Base-by-base conservation (phyloP, 106 monocot species). In the Allium sativum region DNA sequence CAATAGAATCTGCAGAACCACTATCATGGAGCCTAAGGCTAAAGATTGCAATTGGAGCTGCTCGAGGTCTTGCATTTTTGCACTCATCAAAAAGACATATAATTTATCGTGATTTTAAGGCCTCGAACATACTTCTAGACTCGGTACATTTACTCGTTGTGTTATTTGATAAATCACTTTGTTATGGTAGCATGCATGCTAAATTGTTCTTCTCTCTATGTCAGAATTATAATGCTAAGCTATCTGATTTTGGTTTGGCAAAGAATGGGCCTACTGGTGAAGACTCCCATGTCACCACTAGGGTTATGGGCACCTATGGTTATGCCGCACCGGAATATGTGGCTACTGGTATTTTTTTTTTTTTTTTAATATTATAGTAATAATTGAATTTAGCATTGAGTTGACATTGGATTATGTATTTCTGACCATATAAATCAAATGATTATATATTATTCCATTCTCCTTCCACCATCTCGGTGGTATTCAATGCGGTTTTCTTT, bases 41-140 rank as follows among this genome's bases (percentile, higher is more conserved):
- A 21, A 73, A 73, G 51, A 73, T 73, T 58, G 72, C 51, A 20
- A 73, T 73, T 44, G 65, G 65, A 17, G 65, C 72, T 20, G 72
- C 65, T 21, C 72, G 65, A 21, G 65, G 72, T 18, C 65, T 73
- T 20, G 72, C 72, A 18, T 73, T 73, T 48, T 51, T 73, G 19
- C 72, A 65, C 46, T n/a, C 63, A 46, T 42, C 51, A 42, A 58
- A 73, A 4, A 73, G 59, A 21, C 65, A 59, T 16, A 42, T 73
- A 18, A 73, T 73, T 5, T 73, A 73, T 55, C 65, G 65, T 14
- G 56, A 72, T 57, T 72, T 72, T 62, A 72, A 72, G 45, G 18
- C 72, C 40, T 72, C 72, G 8, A 73, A 73, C 40, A 66, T 73
- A 14, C 72, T 73, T 15, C 58, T 73, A 12, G 72, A 73, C 41